Percentiles rank a stretch among this genome's conserved stretches.
Conservation (phyloP, 495 filamentous ascomycete genomes). For the Penicillium longicatenatum region DNA sequence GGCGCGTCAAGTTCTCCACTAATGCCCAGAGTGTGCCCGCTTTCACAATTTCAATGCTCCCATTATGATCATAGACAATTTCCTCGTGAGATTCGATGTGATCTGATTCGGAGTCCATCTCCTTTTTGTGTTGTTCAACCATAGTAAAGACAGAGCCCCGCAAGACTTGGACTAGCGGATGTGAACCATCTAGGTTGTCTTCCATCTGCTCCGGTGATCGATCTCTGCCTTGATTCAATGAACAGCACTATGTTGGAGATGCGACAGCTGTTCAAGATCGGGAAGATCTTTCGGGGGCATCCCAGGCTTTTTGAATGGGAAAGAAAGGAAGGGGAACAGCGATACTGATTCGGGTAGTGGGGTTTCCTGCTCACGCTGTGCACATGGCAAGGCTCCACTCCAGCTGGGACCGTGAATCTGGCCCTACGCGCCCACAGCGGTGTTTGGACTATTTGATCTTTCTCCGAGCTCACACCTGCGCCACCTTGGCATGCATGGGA, state of each 20-base stretch:
- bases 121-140: slow-evolving; percentile 1
- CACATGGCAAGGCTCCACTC: slow-evolving; percentile 2
- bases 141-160: slow-evolving; percentile 11
- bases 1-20: slow-evolving; percentile 87
- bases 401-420: slow-evolving; percentile 1
- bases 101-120: slow-evolving; percentile 8
- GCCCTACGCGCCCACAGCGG: slow-evolving; percentile 5
- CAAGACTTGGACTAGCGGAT: not conserved
- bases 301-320: not conserved
- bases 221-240: not conserved
- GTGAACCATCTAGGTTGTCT: not conserved
- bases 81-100: slow-evolving; percentile 41
- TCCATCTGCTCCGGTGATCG: slow-evolving; percentile 2
- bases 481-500: slow-evolving; percentile 5
- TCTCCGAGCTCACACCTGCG: slow-evolving; percentile 7
- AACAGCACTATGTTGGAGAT: not conserved
- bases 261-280: not conserved
- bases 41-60: slow-evolving; percentile 63
- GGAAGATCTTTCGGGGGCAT: not conserved
- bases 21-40: slow-evolving; percentile 80
- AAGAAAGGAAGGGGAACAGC: not conserved
- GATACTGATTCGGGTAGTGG: slow-evolving; percentile 7
- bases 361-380: slow-evolving; percentile 7
- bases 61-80: slow-evolving; percentile 70
- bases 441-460: not conserved